These are phyloP conservation scores for Urochloa ruziziensis DNA, from an alignment of 176 grass and related monocot genomes.

Conservation along the genomic window DNA sequence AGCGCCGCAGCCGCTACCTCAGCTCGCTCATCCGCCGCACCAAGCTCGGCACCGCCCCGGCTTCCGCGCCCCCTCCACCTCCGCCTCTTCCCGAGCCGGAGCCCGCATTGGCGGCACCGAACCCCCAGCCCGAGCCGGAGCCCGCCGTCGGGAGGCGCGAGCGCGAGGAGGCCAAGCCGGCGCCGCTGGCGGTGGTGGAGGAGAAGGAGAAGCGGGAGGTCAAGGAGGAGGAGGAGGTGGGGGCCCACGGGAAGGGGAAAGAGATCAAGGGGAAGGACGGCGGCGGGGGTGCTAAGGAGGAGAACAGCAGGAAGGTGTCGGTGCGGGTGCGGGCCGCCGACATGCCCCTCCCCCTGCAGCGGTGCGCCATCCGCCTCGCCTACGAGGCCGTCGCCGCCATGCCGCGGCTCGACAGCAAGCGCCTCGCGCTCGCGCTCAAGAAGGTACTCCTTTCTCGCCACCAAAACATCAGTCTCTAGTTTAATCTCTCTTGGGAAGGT, in stretches of 20 bases:
- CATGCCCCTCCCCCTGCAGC: slow-evolving; percentile 74
- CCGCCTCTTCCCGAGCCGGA: neutral
- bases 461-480: neutral
- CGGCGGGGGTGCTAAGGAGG: neutral
- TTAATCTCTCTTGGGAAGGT: neutral
- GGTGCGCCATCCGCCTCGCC: slow-evolving; percentile 67
- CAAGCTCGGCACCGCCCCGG: slow-evolving; percentile 50
- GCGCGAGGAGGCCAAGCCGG: slow-evolving; percentile 5
- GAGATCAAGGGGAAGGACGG: slow-evolving; percentile 18
- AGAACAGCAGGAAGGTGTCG: slow-evolving; percentile 26
- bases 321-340: slow-evolving; percentile 71
- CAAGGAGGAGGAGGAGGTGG: neutral
- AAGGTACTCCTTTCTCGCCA: slow-evolving; percentile 47
- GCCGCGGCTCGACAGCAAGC: slow-evolving; percentile 78
- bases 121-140: neutral
- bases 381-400: slow-evolving; percentile 58
- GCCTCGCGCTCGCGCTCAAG: slow-evolving; percentile 82
- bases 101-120: neutral
- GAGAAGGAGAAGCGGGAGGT: slow-evolving; percentile 33
- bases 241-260: slow-evolving; percentile 1
- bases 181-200: neutral
- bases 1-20: slow-evolving; percentile 82
- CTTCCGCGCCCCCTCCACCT: neutral
- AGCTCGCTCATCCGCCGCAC: slow-evolving; percentile 79
- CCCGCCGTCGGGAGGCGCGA: neutral